These are phyloP conservation scores for Steccherinum ochraceum DNA, from an alignment of 768 basidiomycete species.

Conservation along the genomic window DNA sequence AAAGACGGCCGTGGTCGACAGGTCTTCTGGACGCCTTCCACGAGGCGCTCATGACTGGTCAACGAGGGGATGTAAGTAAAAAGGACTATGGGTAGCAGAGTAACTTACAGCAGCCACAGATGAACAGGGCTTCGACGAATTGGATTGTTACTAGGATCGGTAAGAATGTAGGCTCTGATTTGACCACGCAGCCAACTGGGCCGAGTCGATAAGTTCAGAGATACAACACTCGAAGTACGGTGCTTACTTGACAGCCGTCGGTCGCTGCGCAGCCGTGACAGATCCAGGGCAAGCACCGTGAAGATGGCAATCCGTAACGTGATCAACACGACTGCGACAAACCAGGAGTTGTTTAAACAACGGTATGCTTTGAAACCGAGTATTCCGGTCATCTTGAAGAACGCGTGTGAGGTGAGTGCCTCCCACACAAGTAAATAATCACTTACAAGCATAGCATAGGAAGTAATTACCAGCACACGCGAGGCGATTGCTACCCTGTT, in stretches of 20 bases:
- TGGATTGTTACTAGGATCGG: slow-evolving; percentile 40
- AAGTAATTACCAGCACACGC: slow-evolving; percentile 17
- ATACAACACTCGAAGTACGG: too few species aligned
- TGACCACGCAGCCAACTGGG: slow-evolving; percentile 42
- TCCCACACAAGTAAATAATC: not conserved
- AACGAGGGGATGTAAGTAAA: slow-evolving; percentile 5
- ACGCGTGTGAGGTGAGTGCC: too few species aligned
- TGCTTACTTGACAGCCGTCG: slow-evolving; percentile 47
- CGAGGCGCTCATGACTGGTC: slow-evolving; percentile 47
- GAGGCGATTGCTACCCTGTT: slow-evolving; percentile 12
- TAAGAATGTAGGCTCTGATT: slow-evolving; percentile 26
- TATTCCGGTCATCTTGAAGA: slow-evolving; percentile 49
- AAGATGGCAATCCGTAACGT: slow-evolving; percentile 38
- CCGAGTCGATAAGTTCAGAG: not conserved
- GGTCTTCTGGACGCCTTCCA: slow-evolving; percentile 40
- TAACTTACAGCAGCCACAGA: slow-evolving; percentile 53
- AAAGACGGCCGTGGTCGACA: slow-evolving; percentile 49
- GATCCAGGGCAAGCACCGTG: slow-evolving; percentile 35
- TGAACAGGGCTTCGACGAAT: slow-evolving; percentile 49
- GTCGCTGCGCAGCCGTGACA: slow-evolving; percentile 29
- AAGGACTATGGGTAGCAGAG: not conserved
- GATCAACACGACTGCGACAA: slow-evolving; percentile 39
- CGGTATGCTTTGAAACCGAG: slow-evolving; percentile 62
- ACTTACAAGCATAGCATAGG: not conserved
- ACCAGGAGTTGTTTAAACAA: slow-evolving; percentile 53